Evolutionary conservation across 176 grass and related monocot genomes (phyloP).

Genomic region (Aegilops umbellulata): DNA sequence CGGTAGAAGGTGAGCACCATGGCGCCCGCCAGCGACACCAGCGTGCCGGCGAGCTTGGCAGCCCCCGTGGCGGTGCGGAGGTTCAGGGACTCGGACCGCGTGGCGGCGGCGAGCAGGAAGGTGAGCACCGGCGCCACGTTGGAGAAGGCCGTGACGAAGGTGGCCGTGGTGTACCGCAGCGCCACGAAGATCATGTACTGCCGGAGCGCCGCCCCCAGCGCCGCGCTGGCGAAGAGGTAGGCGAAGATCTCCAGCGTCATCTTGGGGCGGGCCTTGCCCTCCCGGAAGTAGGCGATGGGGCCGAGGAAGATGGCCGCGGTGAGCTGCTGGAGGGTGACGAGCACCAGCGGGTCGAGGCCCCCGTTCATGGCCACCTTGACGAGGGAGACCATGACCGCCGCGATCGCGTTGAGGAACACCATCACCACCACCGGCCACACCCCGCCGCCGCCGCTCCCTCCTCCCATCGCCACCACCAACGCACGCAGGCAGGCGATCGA

Average conservation of each 20-base stretch:
- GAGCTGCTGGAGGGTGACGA: constrained; percentile 9
- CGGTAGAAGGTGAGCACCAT: constrained; percentile 78
- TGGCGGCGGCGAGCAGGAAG: constrained; percentile 64
- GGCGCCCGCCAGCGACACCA: constrained; percentile 68
- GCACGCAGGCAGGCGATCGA: not conserved
- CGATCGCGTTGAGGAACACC: not conserved
- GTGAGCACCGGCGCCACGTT: constrained; percentile 77
- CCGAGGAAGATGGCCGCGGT: not conserved
- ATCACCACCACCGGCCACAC: not conserved
- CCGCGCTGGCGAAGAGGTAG: constrained; percentile 72
- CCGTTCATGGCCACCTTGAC: constrained; percentile 14
- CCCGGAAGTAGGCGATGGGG: not conserved
- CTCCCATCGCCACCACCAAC: not conserved
- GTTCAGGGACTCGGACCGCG: constrained; percentile 59
- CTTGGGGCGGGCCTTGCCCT: constrained; percentile 76
- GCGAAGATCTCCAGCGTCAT: constrained; percentile 71
- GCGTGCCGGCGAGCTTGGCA: constrained; percentile 63
- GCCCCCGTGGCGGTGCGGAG: constrained; percentile 44
- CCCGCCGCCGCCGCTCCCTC: not conserved
- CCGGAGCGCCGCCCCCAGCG: constrained; percentile 73
- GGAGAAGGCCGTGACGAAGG: constrained; percentile 90
- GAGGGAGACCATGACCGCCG: not conserved
- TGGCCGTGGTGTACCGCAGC: constrained; percentile 73
- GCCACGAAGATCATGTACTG: constrained; percentile 87
- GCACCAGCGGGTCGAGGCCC: not conserved